Percentiles rank a stretch among this genome's conserved stretches.
Evolutionary conservation across 805 yeast species (phyloP).

Genomic region (Sugiyamaella boreocaroliniensis): DNA sequence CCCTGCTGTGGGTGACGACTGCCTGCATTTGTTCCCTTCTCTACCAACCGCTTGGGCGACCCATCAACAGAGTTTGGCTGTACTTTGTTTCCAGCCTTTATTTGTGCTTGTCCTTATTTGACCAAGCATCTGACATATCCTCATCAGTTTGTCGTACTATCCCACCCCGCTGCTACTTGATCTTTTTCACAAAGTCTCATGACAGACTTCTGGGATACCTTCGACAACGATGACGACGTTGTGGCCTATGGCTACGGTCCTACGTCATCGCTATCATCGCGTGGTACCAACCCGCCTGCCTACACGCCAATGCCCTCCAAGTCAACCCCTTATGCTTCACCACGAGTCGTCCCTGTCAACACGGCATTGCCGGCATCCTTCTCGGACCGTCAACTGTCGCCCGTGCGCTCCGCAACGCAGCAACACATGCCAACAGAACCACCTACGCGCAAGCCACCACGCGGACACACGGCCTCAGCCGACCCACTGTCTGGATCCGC

Average conservation of each 20-base stretch:
- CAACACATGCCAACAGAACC: not conserved
- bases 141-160: not conserved
- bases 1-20: not conserved
- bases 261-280: slow-evolving; percentile 6
- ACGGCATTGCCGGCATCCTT: not conserved
- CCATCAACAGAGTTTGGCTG: too few species aligned
- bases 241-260: slow-evolving; percentile 17
- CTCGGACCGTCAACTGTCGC: not conserved
- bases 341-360: not conserved
- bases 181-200: not conserved
- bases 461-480: not conserved
- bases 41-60: too few species aligned
- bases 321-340: slow-evolving; percentile 1
- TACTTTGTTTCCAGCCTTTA: too few species aligned
- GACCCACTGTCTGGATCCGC: not conserved
- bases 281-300: not conserved
- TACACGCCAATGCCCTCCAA: not conserved
- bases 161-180: not conserved
- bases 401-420: not conserved
- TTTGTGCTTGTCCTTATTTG: too few species aligned
- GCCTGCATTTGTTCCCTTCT: too few species aligned
- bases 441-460: not conserved
- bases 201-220: not conserved
- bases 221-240: slow-evolving; percentile 7
- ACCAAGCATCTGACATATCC: too few species aligned